Conservation (phyloP, 345 rosid species). For the Anacardium occidentale region DNA sequence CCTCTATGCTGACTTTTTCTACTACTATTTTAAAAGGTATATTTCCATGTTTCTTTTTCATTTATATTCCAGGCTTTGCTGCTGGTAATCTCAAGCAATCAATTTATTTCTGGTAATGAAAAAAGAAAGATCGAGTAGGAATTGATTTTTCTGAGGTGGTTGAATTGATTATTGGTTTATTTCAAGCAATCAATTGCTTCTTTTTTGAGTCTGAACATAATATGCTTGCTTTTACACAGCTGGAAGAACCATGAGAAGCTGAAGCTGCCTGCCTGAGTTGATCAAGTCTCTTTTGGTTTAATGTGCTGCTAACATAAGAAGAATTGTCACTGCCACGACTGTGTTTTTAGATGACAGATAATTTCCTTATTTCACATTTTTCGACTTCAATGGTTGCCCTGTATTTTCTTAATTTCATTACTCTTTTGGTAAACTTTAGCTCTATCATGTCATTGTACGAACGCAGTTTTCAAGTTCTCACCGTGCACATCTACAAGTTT, state of each 20-base stretch:
- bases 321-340: too few species aligned
- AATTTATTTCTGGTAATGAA: neutral
- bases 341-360: neutral
- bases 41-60: neutral
- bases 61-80: neutral
- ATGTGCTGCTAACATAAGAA: too few species aligned
- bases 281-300: too few species aligned
- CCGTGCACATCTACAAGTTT: too few species aligned
- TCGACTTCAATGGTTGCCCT: too few species aligned
- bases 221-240: slow-evolving; percentile 17
- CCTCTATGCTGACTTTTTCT: slow-evolving; percentile 50
- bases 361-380: neutral
- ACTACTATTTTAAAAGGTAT: slow-evolving; percentile 48
- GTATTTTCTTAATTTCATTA: too few species aligned
- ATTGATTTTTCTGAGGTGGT: neutral
- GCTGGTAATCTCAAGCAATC: neutral
- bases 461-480: too few species aligned
- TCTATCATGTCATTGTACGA: too few species aligned
- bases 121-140: neutral
- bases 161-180: neutral
- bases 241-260: slow-evolving; percentile 44
- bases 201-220: neutral
- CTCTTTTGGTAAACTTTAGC: too few species aligned
- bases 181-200: neutral
- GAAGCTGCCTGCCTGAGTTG: slow-evolving; percentile 32